phyloP scores from a whole-genome alignment of 2,329 filamentous ascomycete genomes.

The Rhynchosporium graminicola region DNA sequence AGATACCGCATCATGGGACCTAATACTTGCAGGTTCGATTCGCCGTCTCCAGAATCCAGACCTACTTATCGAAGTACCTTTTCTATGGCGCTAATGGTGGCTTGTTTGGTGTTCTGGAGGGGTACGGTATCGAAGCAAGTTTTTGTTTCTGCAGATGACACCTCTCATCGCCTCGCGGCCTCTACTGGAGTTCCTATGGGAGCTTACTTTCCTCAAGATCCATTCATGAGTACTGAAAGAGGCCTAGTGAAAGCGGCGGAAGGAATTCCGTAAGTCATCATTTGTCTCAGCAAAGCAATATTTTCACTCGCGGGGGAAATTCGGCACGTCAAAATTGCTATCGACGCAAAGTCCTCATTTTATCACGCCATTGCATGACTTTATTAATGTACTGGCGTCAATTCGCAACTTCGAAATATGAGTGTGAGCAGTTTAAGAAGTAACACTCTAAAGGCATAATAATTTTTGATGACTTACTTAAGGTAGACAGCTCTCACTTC shows the following conservation, averaged over 20 bases:
- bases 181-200: constrained; percentile 65
- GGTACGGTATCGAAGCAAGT: constrained; percentile 60
- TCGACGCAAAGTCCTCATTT: too few species aligned
- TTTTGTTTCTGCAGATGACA: constrained; percentile 56
- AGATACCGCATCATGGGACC: constrained; percentile 60
- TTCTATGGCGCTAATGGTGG: constrained; percentile 59
- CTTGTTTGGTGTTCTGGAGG: constrained; percentile 58
- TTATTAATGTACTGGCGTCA: too few species aligned
- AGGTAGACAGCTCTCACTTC: too few species aligned
- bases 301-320: too few species aligned
- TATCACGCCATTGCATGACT: too few species aligned
- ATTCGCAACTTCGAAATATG: too few species aligned
- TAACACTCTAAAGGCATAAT: too few species aligned
- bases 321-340: too few species aligned
- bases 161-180: constrained; percentile 49
- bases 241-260: constrained; percentile 56
- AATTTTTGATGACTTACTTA: too few species aligned
- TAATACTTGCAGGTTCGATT: constrained; percentile 53
- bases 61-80: constrained; percentile 53
- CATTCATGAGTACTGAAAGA: constrained; percentile 46
- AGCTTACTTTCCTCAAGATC: constrained; percentile 50
- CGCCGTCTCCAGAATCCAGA: constrained; percentile 59
- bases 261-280: constrained; percentile 45
- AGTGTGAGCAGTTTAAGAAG: too few species aligned
- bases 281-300: too few species aligned